A percentile compares a stretch with the other conserved stretches of the same genome.
Evolutionary conservation across 148 eudicot genomes (phyloP).

Genomic region (Fallopia convolvulus): DNA sequence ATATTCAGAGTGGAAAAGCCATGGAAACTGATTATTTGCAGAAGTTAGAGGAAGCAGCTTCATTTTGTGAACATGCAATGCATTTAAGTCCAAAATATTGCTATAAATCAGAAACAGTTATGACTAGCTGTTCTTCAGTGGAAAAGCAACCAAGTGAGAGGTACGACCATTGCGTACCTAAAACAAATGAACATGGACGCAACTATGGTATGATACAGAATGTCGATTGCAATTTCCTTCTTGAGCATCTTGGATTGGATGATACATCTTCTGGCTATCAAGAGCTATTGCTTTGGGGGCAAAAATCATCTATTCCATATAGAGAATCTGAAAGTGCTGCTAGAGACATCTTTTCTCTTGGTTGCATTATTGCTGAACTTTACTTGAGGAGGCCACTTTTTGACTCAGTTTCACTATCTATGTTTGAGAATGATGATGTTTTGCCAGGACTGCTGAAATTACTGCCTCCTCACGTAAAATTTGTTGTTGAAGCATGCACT

Average conservation of each 20-base stretch:
- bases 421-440: constrained; percentile 44
- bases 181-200: constrained; percentile 16
- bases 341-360: constrained; percentile 75
- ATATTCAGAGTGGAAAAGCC: constrained; percentile 18
- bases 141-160: constrained; percentile 24
- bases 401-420: constrained; percentile 47
- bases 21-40: constrained; percentile 36
- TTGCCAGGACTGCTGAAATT: constrained; percentile 47
- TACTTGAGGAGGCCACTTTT: constrained; percentile 79
- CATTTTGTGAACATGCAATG: constrained; percentile 70
- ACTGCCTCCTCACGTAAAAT: constrained; percentile 58
- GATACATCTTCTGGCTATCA: constrained; percentile 60
- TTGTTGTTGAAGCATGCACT: constrained; percentile 79
- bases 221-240: constrained; percentile 45
- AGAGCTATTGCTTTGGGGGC: constrained; percentile 70
- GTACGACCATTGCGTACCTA: constrained; percentile 13
- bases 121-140: constrained; percentile 19
- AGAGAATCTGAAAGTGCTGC: constrained; percentile 37
- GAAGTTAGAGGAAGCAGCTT: constrained; percentile 57
- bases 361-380: constrained; percentile 90
- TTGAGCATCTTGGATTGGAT: constrained; percentile 63
- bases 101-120: constrained; percentile 16
- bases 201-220: constrained; percentile 17
- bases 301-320: constrained; percentile 30
- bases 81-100: constrained; percentile 66